Evolutionary conservation across 2,329 filamentous ascomycete genomes (phyloP).

Genomic region (Podosphaera aphanis): DNA sequence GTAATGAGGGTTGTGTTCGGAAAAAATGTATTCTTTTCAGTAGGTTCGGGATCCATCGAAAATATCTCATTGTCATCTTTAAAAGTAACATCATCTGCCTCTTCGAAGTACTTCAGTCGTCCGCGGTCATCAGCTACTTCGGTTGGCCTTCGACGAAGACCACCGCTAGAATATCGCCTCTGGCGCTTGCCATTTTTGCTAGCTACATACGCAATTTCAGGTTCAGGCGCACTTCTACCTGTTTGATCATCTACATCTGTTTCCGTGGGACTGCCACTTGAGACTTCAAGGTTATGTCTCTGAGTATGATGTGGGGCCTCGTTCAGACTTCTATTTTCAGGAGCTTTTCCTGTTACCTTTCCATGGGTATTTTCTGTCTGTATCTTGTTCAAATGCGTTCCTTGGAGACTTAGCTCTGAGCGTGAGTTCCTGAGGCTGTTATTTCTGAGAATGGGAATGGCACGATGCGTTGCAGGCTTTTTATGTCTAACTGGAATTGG

Average conservation of each 20-base stretch:
- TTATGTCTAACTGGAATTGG: conserved; percentile 58
- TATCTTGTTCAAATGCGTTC: conserved; percentile 16
- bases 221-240: conserved; percentile 41
- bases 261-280: conserved; percentile 14
- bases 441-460: conserved; percentile 29
- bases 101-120: conserved; percentile 75
- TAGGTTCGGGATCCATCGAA: conserved; percentile 31
- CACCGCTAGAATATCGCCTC: conserved; percentile 70
- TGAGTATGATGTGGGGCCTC: background rate
- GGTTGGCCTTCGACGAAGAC: conserved; percentile 47
- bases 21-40: background rate
- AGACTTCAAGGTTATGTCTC: background rate
- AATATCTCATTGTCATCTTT: conserved; percentile 51
- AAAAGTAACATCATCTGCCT: conserved; percentile 66
- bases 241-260: conserved; percentile 20
- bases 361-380: conserved; percentile 11
- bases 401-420: conserved; percentile 16
- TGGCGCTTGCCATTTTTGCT: conserved; percentile 20
- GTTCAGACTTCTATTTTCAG: background rate
- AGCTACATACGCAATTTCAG: conserved; percentile 21
- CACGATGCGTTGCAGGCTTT: conserved; percentile 36
- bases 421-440: conserved; percentile 16
- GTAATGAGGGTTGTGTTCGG: background rate
- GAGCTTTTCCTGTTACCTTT: background rate
- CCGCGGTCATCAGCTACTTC: conserved; percentile 49